A percentile compares a stretch with the other conserved stretches of the same genome.
Evolutionary conservation across 257 asterid species (phyloP).

Genomic region (Przewalskia tangutica): DNA sequence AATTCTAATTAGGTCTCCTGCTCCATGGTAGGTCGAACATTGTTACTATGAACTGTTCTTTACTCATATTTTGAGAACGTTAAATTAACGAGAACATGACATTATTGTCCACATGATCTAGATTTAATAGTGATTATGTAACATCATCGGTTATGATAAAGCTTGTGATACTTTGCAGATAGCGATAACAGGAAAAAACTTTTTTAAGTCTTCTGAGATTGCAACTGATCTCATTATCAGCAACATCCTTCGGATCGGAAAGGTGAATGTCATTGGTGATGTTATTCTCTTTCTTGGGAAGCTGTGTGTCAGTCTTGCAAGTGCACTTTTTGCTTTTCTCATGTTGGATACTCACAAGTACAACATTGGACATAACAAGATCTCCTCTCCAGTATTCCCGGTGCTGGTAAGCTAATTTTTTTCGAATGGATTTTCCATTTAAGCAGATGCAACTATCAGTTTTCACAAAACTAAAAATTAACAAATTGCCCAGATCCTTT

Average conservation of each 20-base stretch:
- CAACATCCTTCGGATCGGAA: slow-evolving; percentile 85
- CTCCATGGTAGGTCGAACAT: too few relatives aligned
- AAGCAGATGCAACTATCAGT: not conserved
- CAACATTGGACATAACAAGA: slow-evolving; percentile 75
- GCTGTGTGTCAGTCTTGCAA: slow-evolving; percentile 87
- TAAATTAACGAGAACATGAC: not conserved
- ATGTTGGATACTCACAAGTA: slow-evolving; percentile 82
- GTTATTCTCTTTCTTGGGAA: slow-evolving; percentile 94
- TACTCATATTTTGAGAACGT: not conserved
- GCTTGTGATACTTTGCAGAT: slow-evolving; percentile 35
- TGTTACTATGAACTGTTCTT: not conserved
- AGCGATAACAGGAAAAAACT: slow-evolving; percentile 92
- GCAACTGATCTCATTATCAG: slow-evolving; percentile 92
- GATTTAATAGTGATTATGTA: not conserved
- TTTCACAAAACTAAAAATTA: not conserved
- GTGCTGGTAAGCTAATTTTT: slow-evolving; percentile 56
- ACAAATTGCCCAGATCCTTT: not conserved
- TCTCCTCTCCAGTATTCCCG: slow-evolving; percentile 87
- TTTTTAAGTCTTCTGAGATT: slow-evolving; percentile 81
- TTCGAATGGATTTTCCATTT: not conserved
- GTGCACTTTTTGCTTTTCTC: slow-evolving; percentile 86
- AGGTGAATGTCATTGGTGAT: slow-evolving; percentile 87
- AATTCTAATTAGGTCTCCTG: not conserved
- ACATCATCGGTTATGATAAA: not conserved
- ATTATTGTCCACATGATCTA: not conserved